These are phyloP conservation scores for Magnusiomyces ingens DNA, from an alignment of 1,139 yeast genomes.

Conservation along the genomic window DNA sequence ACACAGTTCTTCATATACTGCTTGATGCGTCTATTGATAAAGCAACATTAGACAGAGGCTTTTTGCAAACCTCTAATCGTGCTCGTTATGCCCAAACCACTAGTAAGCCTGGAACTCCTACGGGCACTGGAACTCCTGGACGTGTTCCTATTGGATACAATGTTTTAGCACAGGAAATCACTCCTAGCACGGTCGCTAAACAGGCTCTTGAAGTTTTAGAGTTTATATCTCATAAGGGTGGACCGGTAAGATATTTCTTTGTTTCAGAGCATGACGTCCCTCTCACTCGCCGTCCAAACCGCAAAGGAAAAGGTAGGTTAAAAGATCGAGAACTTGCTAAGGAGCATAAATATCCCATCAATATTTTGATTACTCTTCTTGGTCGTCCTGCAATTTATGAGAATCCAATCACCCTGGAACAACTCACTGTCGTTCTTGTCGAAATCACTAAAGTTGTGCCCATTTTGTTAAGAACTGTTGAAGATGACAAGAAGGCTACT, in stretches of 20 bases:
- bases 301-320: constrained; percentile 34
- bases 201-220: constrained; percentile 75
- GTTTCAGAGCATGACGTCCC: constrained; percentile 74
- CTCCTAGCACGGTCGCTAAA: constrained; percentile 65
- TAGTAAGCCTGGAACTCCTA: constrained; percentile 26
- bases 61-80: constrained; percentile 43
- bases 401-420: constrained; percentile 70
- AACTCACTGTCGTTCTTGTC: constrained; percentile 66
- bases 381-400: constrained; percentile 59
- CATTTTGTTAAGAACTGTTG: constrained; percentile 23
- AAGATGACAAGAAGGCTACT: constrained; percentile 20
- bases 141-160: constrained; percentile 17
- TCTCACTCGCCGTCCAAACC: constrained; percentile 41
- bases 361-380: constrained; percentile 55
- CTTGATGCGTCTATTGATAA: constrained; percentile 67
- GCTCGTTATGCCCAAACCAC: constrained; percentile 22
- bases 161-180: constrained; percentile 45
- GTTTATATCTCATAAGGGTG: constrained; percentile 61
- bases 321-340: constrained; percentile 34
- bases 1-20: constrained; percentile 58
- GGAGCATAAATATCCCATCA: constrained; percentile 62
- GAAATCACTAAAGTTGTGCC: constrained; percentile 69
- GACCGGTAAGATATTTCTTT: constrained; percentile 66
- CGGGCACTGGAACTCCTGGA: constrained; percentile 18
- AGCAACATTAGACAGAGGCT: constrained; percentile 58